Base-by-base conservation (phyloP, 768 basidiomycete species). In the Daedalea quercina region DNA sequence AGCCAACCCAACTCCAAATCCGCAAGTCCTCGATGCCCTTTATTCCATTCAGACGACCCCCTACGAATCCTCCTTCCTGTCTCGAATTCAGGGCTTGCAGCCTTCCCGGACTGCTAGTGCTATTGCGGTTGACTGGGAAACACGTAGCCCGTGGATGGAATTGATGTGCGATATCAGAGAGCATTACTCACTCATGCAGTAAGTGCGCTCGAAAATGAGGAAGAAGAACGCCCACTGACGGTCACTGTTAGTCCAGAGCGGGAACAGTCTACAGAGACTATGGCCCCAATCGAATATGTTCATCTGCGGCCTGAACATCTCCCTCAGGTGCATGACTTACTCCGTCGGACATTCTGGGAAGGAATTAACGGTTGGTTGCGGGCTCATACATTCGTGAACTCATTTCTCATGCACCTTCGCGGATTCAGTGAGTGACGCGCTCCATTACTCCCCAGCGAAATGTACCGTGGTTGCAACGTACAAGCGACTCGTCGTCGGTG, bases 391-490 rank as follows among this genome's bases (percentile, higher is more conserved):
- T 45, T 44, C 24, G 26, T 13, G 20, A 26, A 23, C 48, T 51
- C 43, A 23, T 20, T 33, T 22, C 41, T 46, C 41, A 56, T 50
- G 26, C 41, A n/a, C n/a, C 23, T 45, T 37, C n/a, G 19, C 13
- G 11, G 53, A 24, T 37, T 26, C 47, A 91, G 90, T 90, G 28
- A 77, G 75, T 54, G 87, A 89, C 58, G 79, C 85, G 3, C 73
- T 91, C 51, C 73, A 83, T 42, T 81, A 82, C 56, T 73, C 69
- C 3, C 87, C 90, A 1, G 86, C 88, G 59, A 77, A 76, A 33
- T 87, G 80, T 43, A 91, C 89, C 0, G 75, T 92, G n/a, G 71
- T 92, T 24, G 88, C 86, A 3, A 74, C 73, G 53, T 90, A 90
- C 67, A 84, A 81, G 53, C 66, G 67, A 40, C 71, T 90, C 11